Base-by-base conservation (phyloP, 2,329 filamentous ascomycete species). In the Claviceps quebecensis region DNA sequence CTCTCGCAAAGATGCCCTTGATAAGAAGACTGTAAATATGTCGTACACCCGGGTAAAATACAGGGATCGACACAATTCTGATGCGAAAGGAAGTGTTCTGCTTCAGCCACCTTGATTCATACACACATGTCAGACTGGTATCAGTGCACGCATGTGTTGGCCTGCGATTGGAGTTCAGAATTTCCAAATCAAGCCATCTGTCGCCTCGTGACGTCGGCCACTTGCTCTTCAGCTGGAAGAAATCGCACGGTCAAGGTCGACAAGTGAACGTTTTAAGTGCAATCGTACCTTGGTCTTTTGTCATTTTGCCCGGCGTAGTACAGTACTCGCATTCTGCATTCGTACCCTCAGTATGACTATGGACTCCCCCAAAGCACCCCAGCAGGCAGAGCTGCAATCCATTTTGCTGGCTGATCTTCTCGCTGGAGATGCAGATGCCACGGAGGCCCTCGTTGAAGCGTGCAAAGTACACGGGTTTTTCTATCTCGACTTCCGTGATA, bases 381-480 rank as follows among this genome's bases (percentile, higher is more conserved):
- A 45, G 8, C 43, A 45, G 43, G 43, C 43, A 29, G 4, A 34
- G 0, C 23, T 45, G 8, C 16, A 45, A 22, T 45, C 43, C 23
- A 34, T 45, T 26, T 45, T 26, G 23, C 16, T 45, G 23, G 23
- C 43, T 17, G 23, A 26, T 5, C 43, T 45, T 11, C 23, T 45
- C 43, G 43, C 44, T 7, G 44, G 44, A 11, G 26, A 47, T 23
- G 0, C 4, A 36, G 14, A 40, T 38, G 36, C 13, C n/a, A 13
- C 16, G 22, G 16, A 16, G 16, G 49, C 29, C 26, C 49, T 51
- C n/a, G 43, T 51, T 7, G 19, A 36, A 13, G 49, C 49, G 8
- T 51, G 49, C 26, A 47, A 51, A 34, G 19, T 26, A 34, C 16
- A 51, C n/a, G 50, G 50, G 4, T 51, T 51, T 26, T 51, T 51